A percentile compares a stretch with the other conserved stretches of the same genome.
These are phyloP conservation scores for Firmiana major DNA, from an alignment of 345 rosid genomes.

Conservation along the genomic window DNA sequence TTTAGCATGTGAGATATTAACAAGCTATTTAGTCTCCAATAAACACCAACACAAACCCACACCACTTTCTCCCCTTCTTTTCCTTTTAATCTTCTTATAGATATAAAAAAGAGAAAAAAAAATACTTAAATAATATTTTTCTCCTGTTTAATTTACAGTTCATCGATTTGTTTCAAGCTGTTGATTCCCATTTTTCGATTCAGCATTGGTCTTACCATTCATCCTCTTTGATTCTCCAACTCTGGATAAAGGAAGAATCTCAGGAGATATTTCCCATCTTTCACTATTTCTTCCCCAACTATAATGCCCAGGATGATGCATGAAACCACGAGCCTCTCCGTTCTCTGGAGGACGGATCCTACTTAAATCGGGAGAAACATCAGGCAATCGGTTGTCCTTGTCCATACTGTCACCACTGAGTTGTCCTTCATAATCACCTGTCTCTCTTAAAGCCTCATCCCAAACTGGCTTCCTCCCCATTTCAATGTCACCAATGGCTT, in stretches of 20 bases:
- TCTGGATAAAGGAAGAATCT: slow-evolving; percentile 31
- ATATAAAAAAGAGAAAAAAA: too few relatives aligned
- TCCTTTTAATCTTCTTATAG: background rate
- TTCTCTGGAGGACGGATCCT: slow-evolving; percentile 67
- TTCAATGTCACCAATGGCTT: slow-evolving; percentile 48
- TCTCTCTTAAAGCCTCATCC: slow-evolving; percentile 39
- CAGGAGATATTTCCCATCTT: slow-evolving; percentile 69
- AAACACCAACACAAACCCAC: slow-evolving; percentile 4
- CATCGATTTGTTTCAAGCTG: slow-evolving; percentile 10
- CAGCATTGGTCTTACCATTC: slow-evolving; percentile 8
- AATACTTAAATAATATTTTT: background rate
- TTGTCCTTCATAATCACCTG: slow-evolving; percentile 28
- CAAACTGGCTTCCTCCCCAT: slow-evolving; percentile 67
- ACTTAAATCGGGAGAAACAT: slow-evolving; percentile 49
- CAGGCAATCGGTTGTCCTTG: slow-evolving; percentile 32
- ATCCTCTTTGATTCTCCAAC: slow-evolving; percentile 35
- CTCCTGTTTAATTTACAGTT: slow-evolving; percentile 8
- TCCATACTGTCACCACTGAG: slow-evolving; percentile 26
- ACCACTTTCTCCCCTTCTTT: background rate
- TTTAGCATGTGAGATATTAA: background rate
- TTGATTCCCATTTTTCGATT: slow-evolving; percentile 18
- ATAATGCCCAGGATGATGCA: slow-evolving; percentile 39
- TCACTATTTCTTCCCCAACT: slow-evolving; percentile 73
- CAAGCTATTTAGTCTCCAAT: background rate
- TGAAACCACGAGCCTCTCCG: slow-evolving; percentile 47